Conservation (phyloP, 1,284 basidiomycete genomes). For the Ustilago lituana region DNA sequence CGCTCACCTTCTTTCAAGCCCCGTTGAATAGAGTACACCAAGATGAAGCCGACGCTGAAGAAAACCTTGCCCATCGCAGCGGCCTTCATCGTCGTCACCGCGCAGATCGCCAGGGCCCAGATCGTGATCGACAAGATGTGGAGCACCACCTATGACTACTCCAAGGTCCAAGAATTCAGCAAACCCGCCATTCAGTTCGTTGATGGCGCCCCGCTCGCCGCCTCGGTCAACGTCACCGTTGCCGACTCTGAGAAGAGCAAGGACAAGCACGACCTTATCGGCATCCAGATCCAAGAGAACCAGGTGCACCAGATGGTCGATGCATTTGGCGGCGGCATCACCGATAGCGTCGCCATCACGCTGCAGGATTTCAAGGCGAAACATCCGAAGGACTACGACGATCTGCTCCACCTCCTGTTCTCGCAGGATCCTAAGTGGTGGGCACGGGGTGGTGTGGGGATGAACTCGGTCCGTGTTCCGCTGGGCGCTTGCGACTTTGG, state of each 20-base stretch:
- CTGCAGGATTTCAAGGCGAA: constrained; percentile 48
- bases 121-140: constrained; percentile 44
- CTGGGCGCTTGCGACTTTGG: constrained; percentile 56
- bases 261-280: constrained; percentile 18
- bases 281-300: constrained; percentile 30
- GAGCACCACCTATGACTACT: constrained; percentile 39
- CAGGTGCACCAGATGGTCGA: constrained; percentile 43
- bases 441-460: constrained; percentile 33
- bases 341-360: constrained; percentile 51
- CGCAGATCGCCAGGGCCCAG: constrained; percentile 4
- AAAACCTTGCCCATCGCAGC: constrained; percentile 2
- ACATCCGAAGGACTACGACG: constrained; percentile 44
- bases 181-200: constrained; percentile 39
- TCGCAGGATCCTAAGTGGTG: constrained; percentile 37
- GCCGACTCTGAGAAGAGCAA: neutral
- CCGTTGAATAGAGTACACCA: no score
- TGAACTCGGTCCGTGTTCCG: constrained; percentile 47
- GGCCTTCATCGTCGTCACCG: constrained; percentile 5
- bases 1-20: neutral
- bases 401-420: constrained; percentile 50
- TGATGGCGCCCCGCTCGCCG: constrained; percentile 7
- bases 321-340: constrained; percentile 47
- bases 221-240: constrained; percentile 24
- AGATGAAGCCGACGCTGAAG: constrained; percentile 1
- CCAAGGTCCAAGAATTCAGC: constrained; percentile 30